Base-by-base conservation (phyloP, 2,329 filamentous ascomycete genomes). In the Teratosphaeria viscida region DNA sequence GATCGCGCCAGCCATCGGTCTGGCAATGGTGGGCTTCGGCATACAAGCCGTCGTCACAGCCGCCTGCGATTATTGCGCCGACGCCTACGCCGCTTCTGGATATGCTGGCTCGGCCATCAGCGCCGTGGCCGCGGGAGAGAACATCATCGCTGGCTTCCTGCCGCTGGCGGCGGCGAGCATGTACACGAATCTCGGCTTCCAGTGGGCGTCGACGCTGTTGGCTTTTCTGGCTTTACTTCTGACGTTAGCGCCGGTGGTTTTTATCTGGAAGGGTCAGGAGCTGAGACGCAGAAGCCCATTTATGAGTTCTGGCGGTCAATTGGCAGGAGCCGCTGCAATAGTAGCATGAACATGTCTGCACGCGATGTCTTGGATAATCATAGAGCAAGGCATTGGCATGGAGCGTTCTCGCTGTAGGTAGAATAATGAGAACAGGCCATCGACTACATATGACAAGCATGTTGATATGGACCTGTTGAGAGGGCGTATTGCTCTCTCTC, bases 91-190 rank as follows among this genome's bases (percentile, higher is more conserved):
- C 2, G 65, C 63, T 2, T 70, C 67, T 7, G 76, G 75, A 56
- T 81, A 79, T 61, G 77, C 79, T 3, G 79, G 74, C 0, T 79
- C 76, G 39, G 78, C 78, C 0, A 73, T 81, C 29, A 78, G 77
- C 3, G 79, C 77, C 0, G 74, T 79, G 2, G 77, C 75, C 0
- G 74, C 79, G 49, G 73, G 77, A 3, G 80, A 82, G 67, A 81
- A 81, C 59, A 62, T 76, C 3, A 74, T 79, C 52, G 76, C 78
- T 1, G 79, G 74, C 0, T 77, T 80, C 52, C 63, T 81, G 58
- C 78, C 78, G 0, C 64, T 82, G 26, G 77, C 77, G 0, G 74
- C 77, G 19, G 71, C 75, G 60, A 73, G 68, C 52, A 77, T 81
- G 76, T 81, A 81, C 63, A 71, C 71, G 1, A 73, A 72, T 34